A percentile compares a stretch with the other conserved stretches of the same genome.
These are phyloP conservation scores for Penicillium sp. DNA, from an alignment of 2,329 filamentous ascomycete genomes.

Conservation along the genomic window DNA sequence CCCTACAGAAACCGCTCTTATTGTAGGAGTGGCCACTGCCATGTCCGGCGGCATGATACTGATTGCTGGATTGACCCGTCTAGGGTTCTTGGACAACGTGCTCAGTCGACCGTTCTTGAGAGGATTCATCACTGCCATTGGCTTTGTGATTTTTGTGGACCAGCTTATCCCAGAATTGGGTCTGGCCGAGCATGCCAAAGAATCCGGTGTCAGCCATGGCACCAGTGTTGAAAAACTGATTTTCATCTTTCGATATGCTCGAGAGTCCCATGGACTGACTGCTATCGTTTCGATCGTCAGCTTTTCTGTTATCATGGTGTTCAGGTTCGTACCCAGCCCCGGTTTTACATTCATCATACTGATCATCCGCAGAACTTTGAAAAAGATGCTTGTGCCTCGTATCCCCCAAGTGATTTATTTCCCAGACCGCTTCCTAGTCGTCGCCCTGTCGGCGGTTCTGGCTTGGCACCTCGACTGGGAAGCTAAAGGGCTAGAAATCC, in stretches of 20 bases:
- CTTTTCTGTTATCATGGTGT: constrained; percentile 87
- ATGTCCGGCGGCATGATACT: constrained; percentile 86
- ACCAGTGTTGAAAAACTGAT: constrained; percentile 81
- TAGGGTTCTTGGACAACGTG: constrained; percentile 93
- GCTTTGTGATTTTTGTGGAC: constrained; percentile 92
- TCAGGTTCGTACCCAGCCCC: constrained; percentile 55
- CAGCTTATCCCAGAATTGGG: constrained; percentile 91
- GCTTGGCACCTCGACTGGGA: constrained; percentile 78
- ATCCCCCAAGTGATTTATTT: constrained; percentile 81
- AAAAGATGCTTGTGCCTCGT: constrained; percentile 73
- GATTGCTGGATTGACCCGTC: constrained; percentile 75
- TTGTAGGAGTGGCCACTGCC: constrained; percentile 84
- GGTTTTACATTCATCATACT: not conserved
- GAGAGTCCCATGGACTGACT: constrained; percentile 70
- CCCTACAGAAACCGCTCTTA: constrained; percentile 70
- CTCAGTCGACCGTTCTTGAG: constrained; percentile 87
- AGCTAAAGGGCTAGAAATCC: constrained; percentile 71
- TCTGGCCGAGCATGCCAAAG: constrained; percentile 62
- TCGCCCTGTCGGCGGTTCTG: constrained; percentile 77
- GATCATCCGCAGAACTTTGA: constrained; percentile 62
- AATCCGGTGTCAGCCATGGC: constrained; percentile 66
- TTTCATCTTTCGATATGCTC: constrained; percentile 69
- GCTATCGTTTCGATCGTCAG: constrained; percentile 72
- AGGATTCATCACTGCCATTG: constrained; percentile 96
- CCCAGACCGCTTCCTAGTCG: constrained; percentile 86